Percentiles rank a stretch among this genome's conserved stretches.
Evolutionary conservation across 345 rosid genomes (phyloP).

Genomic region (Aegle marmelos): DNA sequence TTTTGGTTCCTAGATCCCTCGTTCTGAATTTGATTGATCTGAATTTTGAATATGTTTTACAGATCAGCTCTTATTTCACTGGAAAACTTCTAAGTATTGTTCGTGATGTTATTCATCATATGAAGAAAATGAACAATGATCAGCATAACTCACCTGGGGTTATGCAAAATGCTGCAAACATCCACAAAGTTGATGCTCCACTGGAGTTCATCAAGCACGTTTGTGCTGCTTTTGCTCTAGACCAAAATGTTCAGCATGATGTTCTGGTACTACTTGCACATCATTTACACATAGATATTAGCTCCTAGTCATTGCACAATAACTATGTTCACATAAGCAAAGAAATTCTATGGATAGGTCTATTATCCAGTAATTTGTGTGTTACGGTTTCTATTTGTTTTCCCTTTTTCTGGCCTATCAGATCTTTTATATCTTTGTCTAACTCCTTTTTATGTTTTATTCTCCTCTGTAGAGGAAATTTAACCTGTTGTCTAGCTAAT

Average conservation of each 20-base stretch:
- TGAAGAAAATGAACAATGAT: conserved; percentile 41
- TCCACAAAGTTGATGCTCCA: conserved; percentile 51
- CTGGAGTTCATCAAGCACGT: conserved; percentile 79
- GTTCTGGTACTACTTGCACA: conserved; percentile 58
- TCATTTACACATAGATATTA: background rate
- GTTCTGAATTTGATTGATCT: conserved; percentile 1
- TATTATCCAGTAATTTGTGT: background rate
- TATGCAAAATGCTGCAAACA: conserved; percentile 28
- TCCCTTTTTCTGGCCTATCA: background rate
- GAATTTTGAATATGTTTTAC: conserved; percentile 21
- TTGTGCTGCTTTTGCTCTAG: conserved; percentile 82
- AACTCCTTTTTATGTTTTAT: background rate
- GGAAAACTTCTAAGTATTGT: conserved; percentile 66
- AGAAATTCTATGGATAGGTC: background rate
- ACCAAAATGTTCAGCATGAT: conserved; percentile 76
- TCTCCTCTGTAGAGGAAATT: background rate
- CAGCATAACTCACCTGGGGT: conserved; percentile 19
- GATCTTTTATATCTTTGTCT: background rate
- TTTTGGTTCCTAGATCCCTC: conserved; percentile 11
- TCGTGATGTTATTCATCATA: conserved; percentile 55
- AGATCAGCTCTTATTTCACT: conserved; percentile 69
- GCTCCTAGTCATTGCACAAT: background rate
- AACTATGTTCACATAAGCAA: background rate
- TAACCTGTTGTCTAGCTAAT: background rate
- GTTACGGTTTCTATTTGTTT: background rate